Evolutionary conservation across 2,329 filamentous ascomycete species (phyloP).

Genomic region (Coleophoma crateriformis): DNA sequence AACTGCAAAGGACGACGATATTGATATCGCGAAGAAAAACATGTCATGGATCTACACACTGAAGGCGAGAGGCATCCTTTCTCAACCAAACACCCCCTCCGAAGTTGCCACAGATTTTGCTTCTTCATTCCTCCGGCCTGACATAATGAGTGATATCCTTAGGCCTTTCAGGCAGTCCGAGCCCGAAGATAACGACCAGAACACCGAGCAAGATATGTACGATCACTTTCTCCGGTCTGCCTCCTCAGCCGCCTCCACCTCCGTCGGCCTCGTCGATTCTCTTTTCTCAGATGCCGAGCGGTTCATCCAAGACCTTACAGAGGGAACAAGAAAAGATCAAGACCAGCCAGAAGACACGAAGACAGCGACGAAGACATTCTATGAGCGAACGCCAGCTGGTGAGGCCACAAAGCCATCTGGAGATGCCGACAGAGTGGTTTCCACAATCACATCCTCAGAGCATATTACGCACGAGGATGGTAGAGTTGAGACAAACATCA

Average conservation of each 20-base stretch:
- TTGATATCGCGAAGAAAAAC: neutral
- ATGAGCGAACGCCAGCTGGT: neutral
- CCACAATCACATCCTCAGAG: slow-evolving; percentile 17
- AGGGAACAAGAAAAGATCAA: neutral
- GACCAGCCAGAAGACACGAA: neutral
- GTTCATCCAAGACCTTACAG: slow-evolving; percentile 1
- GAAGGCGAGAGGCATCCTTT: neutral
- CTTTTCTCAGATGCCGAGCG: slow-evolving; percentile 1
- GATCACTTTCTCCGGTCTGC: slow-evolving; percentile 15
- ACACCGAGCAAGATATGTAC: slow-evolving; percentile 25
- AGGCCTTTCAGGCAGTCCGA: neutral
- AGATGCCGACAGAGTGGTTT: slow-evolving; percentile 13
- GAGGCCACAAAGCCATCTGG: neutral
- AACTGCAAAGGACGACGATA: neutral
- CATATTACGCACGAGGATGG: slow-evolving; percentile 18
- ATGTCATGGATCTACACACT: slow-evolving; percentile 10
- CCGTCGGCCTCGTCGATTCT: neutral
- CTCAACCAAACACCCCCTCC: too few relatives aligned
- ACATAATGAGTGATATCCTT: neutral
- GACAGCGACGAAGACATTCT: neutral
- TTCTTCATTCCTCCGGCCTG: neutral
- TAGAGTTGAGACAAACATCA: slow-evolving; percentile 17
- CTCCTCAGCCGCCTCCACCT: neutral
- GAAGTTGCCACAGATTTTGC: neutral
- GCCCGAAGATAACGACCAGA: neutral